Percentiles rank a stretch among this genome's conserved stretches.
These are phyloP conservation scores for Tetrahymena borealis DNA, from an alignment of 73 alveolate species.

Conservation along the genomic window DNA sequence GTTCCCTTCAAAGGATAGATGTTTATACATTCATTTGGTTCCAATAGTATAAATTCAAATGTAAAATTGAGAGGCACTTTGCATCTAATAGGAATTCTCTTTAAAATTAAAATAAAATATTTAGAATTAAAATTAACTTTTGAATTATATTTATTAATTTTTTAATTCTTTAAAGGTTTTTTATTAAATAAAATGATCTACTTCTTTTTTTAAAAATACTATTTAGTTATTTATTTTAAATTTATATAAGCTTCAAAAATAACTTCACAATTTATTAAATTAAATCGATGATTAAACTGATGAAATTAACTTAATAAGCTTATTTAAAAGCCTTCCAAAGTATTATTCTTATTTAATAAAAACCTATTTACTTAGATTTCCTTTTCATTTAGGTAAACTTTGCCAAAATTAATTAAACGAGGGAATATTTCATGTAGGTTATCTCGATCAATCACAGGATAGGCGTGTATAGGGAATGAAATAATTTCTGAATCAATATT, in stretches of 20 bases:
- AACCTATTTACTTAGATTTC: slow-evolving; percentile 21
- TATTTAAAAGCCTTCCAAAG: neutral
- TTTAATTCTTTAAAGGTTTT: too few relatives aligned
- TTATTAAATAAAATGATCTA: too few relatives aligned
- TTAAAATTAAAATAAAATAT: neutral
- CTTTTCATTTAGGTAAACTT: slow-evolving; percentile 66
- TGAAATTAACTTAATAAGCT: too few relatives aligned
- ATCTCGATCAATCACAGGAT: slow-evolving; percentile 81
- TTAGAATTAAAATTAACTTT: too few relatives aligned
- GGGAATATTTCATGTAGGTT: slow-evolving; percentile 82
- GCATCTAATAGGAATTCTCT: slow-evolving; percentile 70
- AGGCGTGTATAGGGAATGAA: slow-evolving; percentile 91
- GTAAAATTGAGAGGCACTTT: slow-evolving; percentile 83
- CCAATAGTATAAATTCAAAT: slow-evolving; percentile 68
- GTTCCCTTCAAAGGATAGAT: slow-evolving; percentile 71
- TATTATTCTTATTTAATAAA: neutral
- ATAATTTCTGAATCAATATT: slow-evolving; percentile 85
- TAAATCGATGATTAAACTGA: too few relatives aligned
- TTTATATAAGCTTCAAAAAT: too few relatives aligned
- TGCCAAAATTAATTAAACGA: slow-evolving; percentile 81
- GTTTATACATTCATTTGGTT: slow-evolving; percentile 71
- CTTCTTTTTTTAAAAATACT: too few relatives aligned
- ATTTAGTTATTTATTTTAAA: too few relatives aligned
- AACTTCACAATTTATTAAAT: too few relatives aligned
- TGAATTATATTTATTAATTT: too few relatives aligned